Evolutionary conservation across 139 green algal genomes (phyloP).

Genomic region (Chlorokybus atmophyticus): DNA sequence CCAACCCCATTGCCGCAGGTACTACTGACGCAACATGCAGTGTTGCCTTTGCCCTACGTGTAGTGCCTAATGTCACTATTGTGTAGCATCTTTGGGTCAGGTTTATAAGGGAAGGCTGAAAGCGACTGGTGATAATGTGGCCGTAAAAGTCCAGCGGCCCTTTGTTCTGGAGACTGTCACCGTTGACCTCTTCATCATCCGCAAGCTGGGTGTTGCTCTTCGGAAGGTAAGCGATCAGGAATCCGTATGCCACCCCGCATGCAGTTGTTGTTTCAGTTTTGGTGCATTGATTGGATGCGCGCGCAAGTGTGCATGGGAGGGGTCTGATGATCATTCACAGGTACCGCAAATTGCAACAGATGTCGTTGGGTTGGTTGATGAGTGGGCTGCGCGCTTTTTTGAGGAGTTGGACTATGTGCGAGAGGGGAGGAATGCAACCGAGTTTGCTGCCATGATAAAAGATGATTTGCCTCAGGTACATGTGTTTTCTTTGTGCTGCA

Average conservation of each 20-base stretch:
- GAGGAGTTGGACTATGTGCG: conserved; percentile 95
- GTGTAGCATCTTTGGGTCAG: too few relatives aligned
- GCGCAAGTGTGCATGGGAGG: background rate
- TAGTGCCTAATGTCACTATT: conserved; percentile 58
- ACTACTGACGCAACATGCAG: too few relatives aligned
- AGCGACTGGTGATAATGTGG: conserved; percentile 52
- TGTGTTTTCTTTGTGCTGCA: conserved; percentile 1
- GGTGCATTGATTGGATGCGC: background rate
- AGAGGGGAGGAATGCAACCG: conserved; percentile 70
- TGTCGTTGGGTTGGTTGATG: conserved; percentile 87
- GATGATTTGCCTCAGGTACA: conserved; percentile 85
- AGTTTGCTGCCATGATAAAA: conserved; percentile 73
- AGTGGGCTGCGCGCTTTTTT: conserved; percentile 94
- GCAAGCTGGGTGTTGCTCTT: conserved; percentile 31
- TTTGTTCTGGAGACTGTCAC: conserved; percentile 34
- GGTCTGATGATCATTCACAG: conserved; percentile 4
- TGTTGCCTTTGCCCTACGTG: too few relatives aligned
- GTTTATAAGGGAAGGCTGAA: conserved; percentile 55
- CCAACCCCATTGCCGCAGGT: conserved; percentile 76
- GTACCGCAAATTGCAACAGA: conserved; percentile 49
- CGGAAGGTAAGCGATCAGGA: too few relatives aligned
- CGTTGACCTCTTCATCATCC: conserved; percentile 80
- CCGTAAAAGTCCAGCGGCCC: conserved; percentile 86
- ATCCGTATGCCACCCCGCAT: too few relatives aligned
- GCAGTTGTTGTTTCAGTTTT: too few relatives aligned